Evolutionary conservation across 352 stramenopile genomes (phyloP).

Genomic region (Globisporangium emineosum): DNA sequence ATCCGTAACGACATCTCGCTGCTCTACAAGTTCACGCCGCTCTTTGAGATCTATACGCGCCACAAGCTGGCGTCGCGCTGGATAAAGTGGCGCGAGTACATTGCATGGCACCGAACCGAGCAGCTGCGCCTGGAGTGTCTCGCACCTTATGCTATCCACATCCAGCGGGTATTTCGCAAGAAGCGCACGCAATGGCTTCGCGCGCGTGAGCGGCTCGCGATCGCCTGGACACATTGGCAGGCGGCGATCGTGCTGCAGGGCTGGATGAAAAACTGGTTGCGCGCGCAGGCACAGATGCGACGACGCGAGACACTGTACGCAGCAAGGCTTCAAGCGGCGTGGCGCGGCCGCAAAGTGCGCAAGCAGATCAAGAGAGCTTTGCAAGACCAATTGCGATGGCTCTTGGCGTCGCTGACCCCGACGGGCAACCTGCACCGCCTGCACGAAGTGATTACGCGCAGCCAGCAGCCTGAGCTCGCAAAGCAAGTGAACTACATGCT

Average conservation of each 20-base stretch:
- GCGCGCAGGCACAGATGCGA: constrained; percentile 16
- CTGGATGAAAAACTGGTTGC: constrained; percentile 27
- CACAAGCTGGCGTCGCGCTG: constrained; percentile 36
- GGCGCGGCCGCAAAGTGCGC: constrained; percentile 36
- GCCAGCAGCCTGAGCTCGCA: constrained; percentile 30
- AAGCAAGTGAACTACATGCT: constrained; percentile 46
- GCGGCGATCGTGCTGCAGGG: constrained; percentile 34
- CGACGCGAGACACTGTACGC: constrained; percentile 24
- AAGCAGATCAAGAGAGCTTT: constrained; percentile 39
- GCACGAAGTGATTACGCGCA: constrained; percentile 35
- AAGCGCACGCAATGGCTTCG: constrained; percentile 34
- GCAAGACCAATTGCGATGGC: constrained; percentile 34
- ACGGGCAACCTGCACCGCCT: constrained; percentile 62
- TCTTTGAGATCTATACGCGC: constrained; percentile 52
- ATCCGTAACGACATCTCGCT: constrained; percentile 41
- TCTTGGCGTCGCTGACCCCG: constrained; percentile 47
- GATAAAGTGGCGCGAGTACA: constrained; percentile 37
- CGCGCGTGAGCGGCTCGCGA: constrained; percentile 28
- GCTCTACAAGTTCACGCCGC: constrained; percentile 58
- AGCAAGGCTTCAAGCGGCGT: constrained; percentile 40
- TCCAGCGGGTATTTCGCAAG: constrained; percentile 55
- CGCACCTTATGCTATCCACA: constrained; percentile 45
- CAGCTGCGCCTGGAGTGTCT: constrained; percentile 33
- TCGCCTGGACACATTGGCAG: constrained; percentile 36
- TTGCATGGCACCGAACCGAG: constrained; percentile 43